Evolutionary conservation across 2,329 filamentous ascomycete genomes (phyloP).

Genomic region (Epicoccum sorghinum): DNA sequence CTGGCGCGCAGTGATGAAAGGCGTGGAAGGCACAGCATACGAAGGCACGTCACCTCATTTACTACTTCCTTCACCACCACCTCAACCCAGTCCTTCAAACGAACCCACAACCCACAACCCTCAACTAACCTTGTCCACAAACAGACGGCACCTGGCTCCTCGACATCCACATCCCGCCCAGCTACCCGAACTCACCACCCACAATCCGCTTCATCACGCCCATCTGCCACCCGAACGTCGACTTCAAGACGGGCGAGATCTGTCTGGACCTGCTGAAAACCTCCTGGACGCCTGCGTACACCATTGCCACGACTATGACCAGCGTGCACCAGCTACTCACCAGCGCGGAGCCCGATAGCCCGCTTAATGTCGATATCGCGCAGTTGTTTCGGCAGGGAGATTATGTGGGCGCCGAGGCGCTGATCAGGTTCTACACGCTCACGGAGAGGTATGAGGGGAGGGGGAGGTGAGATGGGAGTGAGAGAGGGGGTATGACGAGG

Average conservation of each 20-base stretch:
- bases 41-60: conserved; percentile 55
- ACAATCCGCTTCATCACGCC: conserved; percentile 75
- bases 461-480: conserved; percentile 1
- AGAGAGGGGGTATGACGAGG: not conserved
- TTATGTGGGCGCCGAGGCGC: conserved; percentile 67
- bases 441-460: conserved; percentile 53
- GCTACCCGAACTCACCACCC: conserved; percentile 81
- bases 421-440: conserved; percentile 75
- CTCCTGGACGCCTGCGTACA: conserved; percentile 86
- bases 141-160: conserved; percentile 82
- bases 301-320: conserved; percentile 74
- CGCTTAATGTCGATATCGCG: conserved; percentile 80
- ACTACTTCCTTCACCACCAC: not conserved
- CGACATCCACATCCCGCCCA: conserved; percentile 73
- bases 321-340: conserved; percentile 73
- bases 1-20: conserved; percentile 67
- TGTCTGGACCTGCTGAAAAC: conserved; percentile 84
- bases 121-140: not conserved
- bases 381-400: conserved; percentile 73
- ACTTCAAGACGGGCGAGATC: conserved; percentile 77
- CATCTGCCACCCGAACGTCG: conserved; percentile 50
- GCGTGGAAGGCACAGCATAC: conserved; percentile 64
- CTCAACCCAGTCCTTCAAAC: not conserved
- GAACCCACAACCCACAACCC: not conserved
- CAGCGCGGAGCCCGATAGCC: conserved; percentile 73